These are phyloP conservation scores for Gnomoniopsis sp. DNA, from an alignment of 2,329 filamentous ascomycete genomes.

Conservation along the genomic window DNA sequence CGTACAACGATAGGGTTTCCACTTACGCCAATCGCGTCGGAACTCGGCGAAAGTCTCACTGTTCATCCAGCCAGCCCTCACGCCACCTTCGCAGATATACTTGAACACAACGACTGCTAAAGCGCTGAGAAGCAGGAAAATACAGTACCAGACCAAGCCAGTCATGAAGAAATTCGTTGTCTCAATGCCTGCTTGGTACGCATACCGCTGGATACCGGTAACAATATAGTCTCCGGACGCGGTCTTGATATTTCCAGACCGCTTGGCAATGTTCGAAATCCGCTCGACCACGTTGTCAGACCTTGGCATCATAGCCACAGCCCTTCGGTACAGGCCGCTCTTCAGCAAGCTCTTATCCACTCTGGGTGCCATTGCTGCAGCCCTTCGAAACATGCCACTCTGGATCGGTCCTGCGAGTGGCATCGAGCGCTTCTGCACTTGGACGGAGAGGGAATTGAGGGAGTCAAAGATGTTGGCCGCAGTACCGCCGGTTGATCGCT, in stretches of 20 bases:
- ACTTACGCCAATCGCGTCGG: conserved; percentile 74
- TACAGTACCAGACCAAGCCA: conserved; percentile 74
- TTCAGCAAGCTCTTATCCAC: conserved; percentile 33
- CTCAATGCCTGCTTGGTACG: conserved; percentile 77
- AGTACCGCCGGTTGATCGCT: conserved; percentile 76
- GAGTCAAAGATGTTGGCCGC: conserved; percentile 71
- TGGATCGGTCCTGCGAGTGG: conserved; percentile 31
- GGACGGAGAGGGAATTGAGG: conserved; percentile 66
- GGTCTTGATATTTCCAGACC: conserved; percentile 33
- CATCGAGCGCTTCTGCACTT: conserved; percentile 64
- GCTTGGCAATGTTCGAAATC: conserved; percentile 11
- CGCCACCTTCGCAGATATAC: conserved; percentile 66
- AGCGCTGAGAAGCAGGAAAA: conserved; percentile 70
- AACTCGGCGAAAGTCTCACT: conserved; percentile 80
- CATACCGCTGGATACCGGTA: conserved; percentile 74
- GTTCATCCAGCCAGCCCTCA: conserved; percentile 71
- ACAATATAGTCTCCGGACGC: conserved; percentile 52
- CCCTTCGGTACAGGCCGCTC: conserved; percentile 31
- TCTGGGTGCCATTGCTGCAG: background rate
- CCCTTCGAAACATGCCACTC: conserved; percentile 16
- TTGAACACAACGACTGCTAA: conserved; percentile 72
- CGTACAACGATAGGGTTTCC: background rate
- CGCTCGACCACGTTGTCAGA: conserved; percentile 18
- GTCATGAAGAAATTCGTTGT: conserved; percentile 83
- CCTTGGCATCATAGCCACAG: conserved; percentile 32